These are phyloP conservation scores for Parafenestella ontariensis DNA, from an alignment of 2,329 filamentous ascomycete genomes.

Conservation along the genomic window DNA sequence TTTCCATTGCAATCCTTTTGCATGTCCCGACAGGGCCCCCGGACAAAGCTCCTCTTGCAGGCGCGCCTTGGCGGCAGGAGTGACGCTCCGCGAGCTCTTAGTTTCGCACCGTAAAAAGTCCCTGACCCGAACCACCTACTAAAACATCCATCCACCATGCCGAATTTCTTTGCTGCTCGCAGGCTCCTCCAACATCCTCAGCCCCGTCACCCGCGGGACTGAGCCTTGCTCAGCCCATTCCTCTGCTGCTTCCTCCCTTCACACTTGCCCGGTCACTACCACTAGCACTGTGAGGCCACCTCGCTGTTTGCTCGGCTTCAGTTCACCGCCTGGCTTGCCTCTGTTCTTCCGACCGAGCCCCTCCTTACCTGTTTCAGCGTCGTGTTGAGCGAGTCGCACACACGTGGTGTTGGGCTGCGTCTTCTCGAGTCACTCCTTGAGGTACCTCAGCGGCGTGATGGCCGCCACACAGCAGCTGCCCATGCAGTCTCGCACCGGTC, in stretches of 20 bases:
- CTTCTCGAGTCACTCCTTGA: constrained; percentile 10
- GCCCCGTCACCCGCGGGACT: constrained; percentile 59
- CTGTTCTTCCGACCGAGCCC: constrained; percentile 22
- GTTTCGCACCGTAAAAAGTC: constrained; percentile 38
- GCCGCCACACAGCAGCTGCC: constrained; percentile 54
- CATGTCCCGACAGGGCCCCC: constrained; percentile 11
- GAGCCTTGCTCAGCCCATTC: constrained; percentile 44
- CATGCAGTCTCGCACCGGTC: constrained; percentile 74
- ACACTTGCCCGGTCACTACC: constrained; percentile 12
- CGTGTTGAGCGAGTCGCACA: constrained; percentile 21
- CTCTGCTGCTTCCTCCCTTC: constrained; percentile 3
- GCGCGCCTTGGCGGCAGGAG: constrained; percentile 24
- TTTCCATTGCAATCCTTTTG: constrained; percentile 4
- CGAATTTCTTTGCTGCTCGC: constrained; percentile 47
- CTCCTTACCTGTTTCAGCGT: constrained; percentile 9
- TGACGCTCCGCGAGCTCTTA: constrained; percentile 25
- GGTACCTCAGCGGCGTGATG: constrained; percentile 42
- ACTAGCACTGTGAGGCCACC: constrained; percentile 14
- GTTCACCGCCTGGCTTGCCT: constrained; percentile 32
- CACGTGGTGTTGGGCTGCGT: constrained; percentile 8
- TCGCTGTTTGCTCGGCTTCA: constrained; percentile 37
- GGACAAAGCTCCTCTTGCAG: constrained; percentile 22
- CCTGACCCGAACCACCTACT: constrained; percentile 42
- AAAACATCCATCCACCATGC: constrained; percentile 50
- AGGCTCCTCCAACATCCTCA: constrained; percentile 55